Evolutionary conservation across 2,329 filamentous ascomycete species (phyloP).

Genomic region (Calonectria hongkongensis): DNA sequence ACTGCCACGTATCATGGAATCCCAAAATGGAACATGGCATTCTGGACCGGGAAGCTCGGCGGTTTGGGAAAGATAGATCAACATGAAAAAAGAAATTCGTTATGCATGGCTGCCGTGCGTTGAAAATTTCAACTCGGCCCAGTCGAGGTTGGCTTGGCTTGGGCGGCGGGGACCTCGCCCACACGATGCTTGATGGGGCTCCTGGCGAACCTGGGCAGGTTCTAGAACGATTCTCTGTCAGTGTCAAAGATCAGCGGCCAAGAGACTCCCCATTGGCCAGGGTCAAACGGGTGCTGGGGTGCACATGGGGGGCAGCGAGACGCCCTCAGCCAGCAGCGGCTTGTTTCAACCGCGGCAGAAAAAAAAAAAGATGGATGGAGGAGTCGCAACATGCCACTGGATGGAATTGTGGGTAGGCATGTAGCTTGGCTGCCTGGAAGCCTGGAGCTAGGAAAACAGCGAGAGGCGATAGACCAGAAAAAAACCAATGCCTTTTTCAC

Average conservation of each 20-base stretch:
- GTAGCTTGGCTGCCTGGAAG: too few species aligned
- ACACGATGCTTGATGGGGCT: slow-evolving; percentile 41
- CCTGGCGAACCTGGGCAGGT: slow-evolving; percentile 32
- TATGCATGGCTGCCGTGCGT: slow-evolving; percentile 6
- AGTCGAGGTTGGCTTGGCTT: background rate
- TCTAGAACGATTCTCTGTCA: slow-evolving; percentile 48
- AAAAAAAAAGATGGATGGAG: background rate
- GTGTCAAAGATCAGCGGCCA: slow-evolving; percentile 18
- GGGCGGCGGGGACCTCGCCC: slow-evolving; percentile 39
- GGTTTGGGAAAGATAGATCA: slow-evolving; percentile 13
- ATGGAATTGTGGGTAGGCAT: background rate
- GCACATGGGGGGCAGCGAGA: background rate
- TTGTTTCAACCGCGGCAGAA: background rate
- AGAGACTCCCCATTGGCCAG: slow-evolving; percentile 29
- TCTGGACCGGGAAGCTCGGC: slow-evolving; percentile 7
- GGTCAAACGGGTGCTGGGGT: background rate
- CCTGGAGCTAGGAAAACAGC: slow-evolving; percentile 5
- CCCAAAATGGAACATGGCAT: slow-evolving; percentile 16
- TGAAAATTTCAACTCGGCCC: slow-evolving; percentile 1
- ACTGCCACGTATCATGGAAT: slow-evolving; percentile 12
- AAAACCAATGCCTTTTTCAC: slow-evolving; percentile 10
- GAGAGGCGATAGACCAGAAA: background rate
- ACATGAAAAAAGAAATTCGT: slow-evolving; percentile 8
- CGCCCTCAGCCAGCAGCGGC: background rate
- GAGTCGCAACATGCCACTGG: background rate